Evolutionary conservation across 257 asterid species (phyloP).

Genomic region (Eustoma russellianum): DNA sequence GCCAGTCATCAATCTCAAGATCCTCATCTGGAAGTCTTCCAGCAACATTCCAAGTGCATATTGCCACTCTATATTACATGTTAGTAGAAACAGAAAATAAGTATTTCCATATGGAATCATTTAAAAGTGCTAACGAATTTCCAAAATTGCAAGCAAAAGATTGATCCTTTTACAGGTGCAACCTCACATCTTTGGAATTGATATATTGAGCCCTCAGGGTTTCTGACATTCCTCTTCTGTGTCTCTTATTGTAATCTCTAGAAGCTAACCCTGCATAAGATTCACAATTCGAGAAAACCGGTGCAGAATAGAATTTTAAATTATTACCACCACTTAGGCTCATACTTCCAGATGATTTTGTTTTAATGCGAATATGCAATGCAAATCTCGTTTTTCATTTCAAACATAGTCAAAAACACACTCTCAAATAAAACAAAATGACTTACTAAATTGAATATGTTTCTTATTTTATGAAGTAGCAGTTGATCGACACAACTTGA

Average conservation of each 20-base stretch:
- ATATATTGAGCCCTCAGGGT: slow-evolving; percentile 74
- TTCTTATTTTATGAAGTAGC: no score
- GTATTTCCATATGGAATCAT: no score
- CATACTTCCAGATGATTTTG: no score
- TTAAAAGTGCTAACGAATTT: no score
- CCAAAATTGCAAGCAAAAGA: background rate
- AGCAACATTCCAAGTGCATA: slow-evolving; percentile 95
- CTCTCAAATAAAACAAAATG: no score
- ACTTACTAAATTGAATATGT: no score
- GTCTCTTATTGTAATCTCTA: slow-evolving; percentile 27
- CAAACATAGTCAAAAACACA: no score
- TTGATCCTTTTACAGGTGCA: slow-evolving; percentile 25
- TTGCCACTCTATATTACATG: slow-evolving; percentile 41
- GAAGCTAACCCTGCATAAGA: slow-evolving; percentile 34
- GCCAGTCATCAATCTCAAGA: slow-evolving; percentile 88
- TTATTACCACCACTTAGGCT: no score
- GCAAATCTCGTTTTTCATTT: no score
- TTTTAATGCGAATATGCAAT: no score
- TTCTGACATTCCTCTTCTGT: slow-evolving; percentile 90
- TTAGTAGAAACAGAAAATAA: background rate
- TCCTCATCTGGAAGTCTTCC: slow-evolving; percentile 61
- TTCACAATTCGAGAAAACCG: slow-evolving; percentile 4
- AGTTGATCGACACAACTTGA: no score
- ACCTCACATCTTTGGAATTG: slow-evolving; percentile 85
- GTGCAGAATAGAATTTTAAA: slow-evolving; percentile 1